Evolutionary conservation across 2,329 filamentous ascomycete genomes (phyloP).

Genomic region (Monosporascus sp.): DNA sequence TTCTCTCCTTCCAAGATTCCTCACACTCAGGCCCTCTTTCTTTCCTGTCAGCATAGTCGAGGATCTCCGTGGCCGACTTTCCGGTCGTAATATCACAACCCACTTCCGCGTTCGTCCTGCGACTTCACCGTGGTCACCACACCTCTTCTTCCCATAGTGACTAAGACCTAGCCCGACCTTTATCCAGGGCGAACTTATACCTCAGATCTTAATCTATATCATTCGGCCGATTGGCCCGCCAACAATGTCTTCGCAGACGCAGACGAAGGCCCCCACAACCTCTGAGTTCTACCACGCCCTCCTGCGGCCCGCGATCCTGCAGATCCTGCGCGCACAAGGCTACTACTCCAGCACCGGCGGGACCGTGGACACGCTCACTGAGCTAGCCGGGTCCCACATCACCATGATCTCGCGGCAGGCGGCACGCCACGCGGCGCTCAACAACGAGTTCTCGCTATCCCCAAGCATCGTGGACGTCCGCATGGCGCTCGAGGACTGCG

Average conservation of each 20-base stretch:
- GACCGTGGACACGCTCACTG: conserved; percentile 82
- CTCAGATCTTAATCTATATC: not conserved
- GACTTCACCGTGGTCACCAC: not conserved
- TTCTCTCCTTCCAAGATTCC: too few species aligned
- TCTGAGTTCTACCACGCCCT: conserved; percentile 57
- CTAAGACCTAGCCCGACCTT: not conserved
- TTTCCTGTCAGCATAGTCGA: too few species aligned
- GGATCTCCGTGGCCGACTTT: too few species aligned
- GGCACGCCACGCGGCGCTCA: conserved; percentile 65
- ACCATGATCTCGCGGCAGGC: conserved; percentile 68
- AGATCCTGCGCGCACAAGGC: conserved; percentile 86
- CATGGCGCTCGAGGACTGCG: conserved; percentile 78
- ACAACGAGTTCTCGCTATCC: conserved; percentile 57
- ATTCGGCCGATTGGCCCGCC: not conserved
- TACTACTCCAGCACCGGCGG: conserved; percentile 79
- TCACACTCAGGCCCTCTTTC: too few species aligned
- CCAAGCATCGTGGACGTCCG: conserved; percentile 73
- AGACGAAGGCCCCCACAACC: conserved; percentile 13
- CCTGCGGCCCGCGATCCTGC: conserved; percentile 79
- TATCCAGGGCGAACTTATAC: not conserved
- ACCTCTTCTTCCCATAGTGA: not conserved
- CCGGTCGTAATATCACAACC: too few species aligned
- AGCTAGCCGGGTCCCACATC: conserved; percentile 79
- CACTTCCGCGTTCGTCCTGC: not conserved
- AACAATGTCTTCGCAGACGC: conserved; percentile 19